Conservation (phyloP, 352 stramenopile genomes). For the Phytophthora cajani region DNA sequence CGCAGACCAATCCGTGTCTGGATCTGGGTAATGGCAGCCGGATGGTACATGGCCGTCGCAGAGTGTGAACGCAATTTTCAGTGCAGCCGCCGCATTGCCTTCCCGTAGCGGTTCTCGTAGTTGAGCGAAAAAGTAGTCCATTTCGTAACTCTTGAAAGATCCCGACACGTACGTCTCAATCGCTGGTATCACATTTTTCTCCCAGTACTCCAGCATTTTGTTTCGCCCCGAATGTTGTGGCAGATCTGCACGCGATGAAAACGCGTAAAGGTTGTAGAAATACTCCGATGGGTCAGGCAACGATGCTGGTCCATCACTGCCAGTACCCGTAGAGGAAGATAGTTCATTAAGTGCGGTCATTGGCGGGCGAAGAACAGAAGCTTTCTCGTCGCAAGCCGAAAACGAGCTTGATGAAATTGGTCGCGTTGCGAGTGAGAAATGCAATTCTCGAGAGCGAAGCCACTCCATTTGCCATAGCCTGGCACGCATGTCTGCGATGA, state of each 20-base stretch:
- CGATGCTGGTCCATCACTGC: conserved; percentile 12
- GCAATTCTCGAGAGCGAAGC: conserved; percentile 43
- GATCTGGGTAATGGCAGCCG: conserved; percentile 81
- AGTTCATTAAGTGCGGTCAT: conserved; percentile 20
- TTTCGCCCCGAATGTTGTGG: conserved; percentile 76
- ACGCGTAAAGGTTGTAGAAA: conserved; percentile 78
- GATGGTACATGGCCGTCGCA: conserved; percentile 83
- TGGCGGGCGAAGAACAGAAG: conserved; percentile 31
- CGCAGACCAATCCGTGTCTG: conserved; percentile 77
- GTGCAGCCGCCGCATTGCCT: conserved; percentile 72
- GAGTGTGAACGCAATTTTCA: conserved; percentile 84
- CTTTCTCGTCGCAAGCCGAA: conserved; percentile 42
- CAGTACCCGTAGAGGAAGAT: conserved; percentile 2
- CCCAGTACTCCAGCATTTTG: conserved; percentile 86
- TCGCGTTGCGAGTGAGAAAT: conserved; percentile 53
- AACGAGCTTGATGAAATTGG: conserved; percentile 52
- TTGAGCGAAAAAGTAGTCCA: conserved; percentile 89
- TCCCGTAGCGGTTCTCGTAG: conserved; percentile 77
- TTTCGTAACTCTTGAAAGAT: conserved; percentile 88
- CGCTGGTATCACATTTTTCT: conserved; percentile 85
- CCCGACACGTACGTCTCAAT: conserved; percentile 84
- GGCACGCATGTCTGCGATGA: conserved; percentile 40
- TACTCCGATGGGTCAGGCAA: conserved; percentile 45
- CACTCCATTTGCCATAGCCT: conserved; percentile 58
- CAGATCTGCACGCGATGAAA: conserved; percentile 64